Base-by-base conservation (phyloP, 805 yeast species). In the Saccharomycopsis sp. region DNA sequence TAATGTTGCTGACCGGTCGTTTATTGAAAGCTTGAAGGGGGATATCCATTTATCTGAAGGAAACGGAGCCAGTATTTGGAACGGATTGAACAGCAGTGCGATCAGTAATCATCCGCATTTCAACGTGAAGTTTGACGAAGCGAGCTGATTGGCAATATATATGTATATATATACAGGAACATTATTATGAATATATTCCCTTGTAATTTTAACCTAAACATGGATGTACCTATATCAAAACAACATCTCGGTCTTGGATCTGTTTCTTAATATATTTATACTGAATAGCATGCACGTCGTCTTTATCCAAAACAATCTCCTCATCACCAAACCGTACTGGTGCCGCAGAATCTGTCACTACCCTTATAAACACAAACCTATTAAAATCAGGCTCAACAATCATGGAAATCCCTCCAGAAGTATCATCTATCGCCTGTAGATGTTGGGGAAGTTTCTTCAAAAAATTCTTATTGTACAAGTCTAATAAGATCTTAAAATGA, bases 1-100 rank as follows among this genome's bases (percentile, higher is more conserved):
- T 35, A 91, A 91, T 51, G 82, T 89, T 50, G 87, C 88, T 63
- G 98, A 93, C 69, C 76, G 96, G 60, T 77, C 76, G 53, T 94
- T 93, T 67, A 89, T 93, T 23, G 97, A 91, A 63, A 83, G 83
- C 14, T 93, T 89, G 69, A 75, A 79, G 57, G 87, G 89, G 0
- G 84, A 80, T 62, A 76, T 89, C 17, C 77, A 75, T 49, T 72
- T 87, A n/a, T 81, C 83, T 0, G 69, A 73, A 14, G 70, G 74
- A 49, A 76, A 79, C 56, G 87, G 79, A 2, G 77, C 75, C 19
- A 85, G 89, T 89, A 72, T 85, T 34, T 85, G 89, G 88, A 76
- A 70, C 29, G 89, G 89, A 68, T 80, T 84, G 59, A 72, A 75
- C 58, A 63, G 52, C 15, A 84, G 81, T 2, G 81, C 84, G 3